Base-by-base conservation (phyloP, 2,329 filamentous ascomycete species). In the Colletotrichum euphorbiae region DNA sequence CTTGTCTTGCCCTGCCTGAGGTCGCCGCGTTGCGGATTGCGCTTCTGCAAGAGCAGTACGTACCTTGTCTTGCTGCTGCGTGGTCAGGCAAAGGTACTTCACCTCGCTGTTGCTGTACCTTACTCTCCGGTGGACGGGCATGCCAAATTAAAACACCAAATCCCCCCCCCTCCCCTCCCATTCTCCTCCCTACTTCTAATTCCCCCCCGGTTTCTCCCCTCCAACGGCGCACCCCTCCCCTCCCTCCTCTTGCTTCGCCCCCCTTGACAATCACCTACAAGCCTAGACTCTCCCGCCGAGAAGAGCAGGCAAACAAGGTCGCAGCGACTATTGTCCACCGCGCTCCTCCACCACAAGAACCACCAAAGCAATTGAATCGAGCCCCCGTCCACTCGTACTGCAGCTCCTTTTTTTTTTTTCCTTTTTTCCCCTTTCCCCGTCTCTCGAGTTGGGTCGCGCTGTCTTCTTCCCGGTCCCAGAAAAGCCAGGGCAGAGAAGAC, bases 401-500 rank as follows among this genome's bases (percentile, higher is more conserved):
- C 51, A 63, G 59, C 64, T 63, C 33, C 51, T 50, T 31, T 36
- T 59, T 43, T 51, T 59, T 38, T 50, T 51, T 64, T 46, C 17
- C 43, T 43, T 51, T 59, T 38, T 50, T 51, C 58, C 40, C 17
- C 43, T 63, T 59, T 33, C 57, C 64, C 45, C 4, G 24, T 4
- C 24, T 24, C 24, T 24, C 24, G 24, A 24, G 24, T 24, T 24
- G 24, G 24, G 24, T 24, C 24, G 24, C 4, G 24, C 24, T 24
- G 24, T 24, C 24, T 24, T 24, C 24, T 5, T 64, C 64, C 64
- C 60, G 59, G 64, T 54, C 64, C 64, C 51, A 63, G 64, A 42
- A 56, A 63, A 51, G 51, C 28, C 64, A 61, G 62, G 62, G 56
- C 50, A 40, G 52, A 58, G 24, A 24, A 46, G 61, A 40, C 45